phyloP scores from a whole-genome alignment of 2,329 filamentous ascomycete species.

The Stemphylium beticola region DNA sequence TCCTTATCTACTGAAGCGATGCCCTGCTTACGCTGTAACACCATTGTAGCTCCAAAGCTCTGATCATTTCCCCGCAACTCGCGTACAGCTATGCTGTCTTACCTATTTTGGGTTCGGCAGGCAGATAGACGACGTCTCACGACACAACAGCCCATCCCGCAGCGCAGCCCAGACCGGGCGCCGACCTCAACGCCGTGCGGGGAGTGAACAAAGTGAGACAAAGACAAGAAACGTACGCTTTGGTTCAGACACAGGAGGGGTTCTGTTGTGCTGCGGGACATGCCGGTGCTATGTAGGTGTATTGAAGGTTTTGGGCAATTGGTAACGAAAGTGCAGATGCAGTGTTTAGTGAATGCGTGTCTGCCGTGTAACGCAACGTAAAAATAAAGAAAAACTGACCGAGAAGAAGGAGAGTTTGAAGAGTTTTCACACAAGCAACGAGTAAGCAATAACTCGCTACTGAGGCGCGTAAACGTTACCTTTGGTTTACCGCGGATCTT shows the following conservation, averaged over 20 bases:
- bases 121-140: slow-evolving; percentile 38
- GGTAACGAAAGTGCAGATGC: not conserved
- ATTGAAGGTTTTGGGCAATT: not conserved
- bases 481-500: not conserved
- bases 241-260: slow-evolving; percentile 2
- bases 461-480: not conserved
- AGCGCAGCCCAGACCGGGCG: slow-evolving; percentile 4
- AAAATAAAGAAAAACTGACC: not conserved
- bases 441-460: not conserved
- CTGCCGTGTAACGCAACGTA: slow-evolving; percentile 25
- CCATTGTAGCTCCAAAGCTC: slow-evolving; percentile 11
- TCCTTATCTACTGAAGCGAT: not conserved
- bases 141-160: slow-evolving; percentile 13
- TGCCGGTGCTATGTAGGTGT: not conserved
- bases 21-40: slow-evolving; percentile 14
- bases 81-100: slow-evolving; percentile 32
- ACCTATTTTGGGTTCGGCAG: slow-evolving; percentile 36
- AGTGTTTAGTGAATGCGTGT: slow-evolving; percentile 20
- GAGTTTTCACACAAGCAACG: not conserved
- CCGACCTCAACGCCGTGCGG: not conserved
- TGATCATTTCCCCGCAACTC: slow-evolving; percentile 30
- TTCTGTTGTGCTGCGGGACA: slow-evolving; percentile 9
- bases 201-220: slow-evolving; percentile 1
- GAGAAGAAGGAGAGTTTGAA: not conserved
- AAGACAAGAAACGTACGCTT: slow-evolving; percentile 12